Base-by-base conservation (phyloP, 768 basidiomycete genomes). In the Boletus sp. region DNA sequence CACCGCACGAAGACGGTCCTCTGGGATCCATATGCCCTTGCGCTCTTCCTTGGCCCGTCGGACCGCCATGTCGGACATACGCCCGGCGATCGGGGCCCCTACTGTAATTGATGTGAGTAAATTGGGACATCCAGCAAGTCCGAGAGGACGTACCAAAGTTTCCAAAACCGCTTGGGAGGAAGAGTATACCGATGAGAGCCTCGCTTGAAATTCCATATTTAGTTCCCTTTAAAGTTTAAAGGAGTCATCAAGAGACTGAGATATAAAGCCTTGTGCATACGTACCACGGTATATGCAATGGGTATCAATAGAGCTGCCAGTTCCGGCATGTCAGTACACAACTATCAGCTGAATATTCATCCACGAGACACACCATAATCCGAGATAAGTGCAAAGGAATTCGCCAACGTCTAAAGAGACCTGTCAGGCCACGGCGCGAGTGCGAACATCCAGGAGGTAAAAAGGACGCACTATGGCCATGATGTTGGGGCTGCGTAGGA, bases 81-180 rank as follows among this genome's bases (percentile, higher is more conserved):
- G 75, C 1, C 88, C 87, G 0, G 83, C 78, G 7, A 86, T 58
- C 4, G 82, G 80, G 3, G 86, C 82, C 1, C 86, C 85, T 88
- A 52, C 1, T 7, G 15, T 37, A 10, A 18, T 4, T 7, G 12
- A n/a, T 8, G 37, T 57, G 36, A 50, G 18, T 8, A 42, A 11
- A 14, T 47, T 7, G 24, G 12, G 7, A 30, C 7, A 11, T 18
- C 9, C 10, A 18, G 11, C 5, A 35, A 32, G 15, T 41, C 18
- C 10, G 3, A 18, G 41, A 29, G 35, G 17, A 47, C 60, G 6
- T 41, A 71, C 70, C 17, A 32, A 67, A 53, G n/a, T 64, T 67
- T 7, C 70, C 71, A 18, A 69, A 12, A 11, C 70, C 69, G 1
- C 24, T 70, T 1, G 70, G 65, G n/a, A 73, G 61, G 58, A 65